Percentiles rank a stretch among this genome's conserved stretches.
These are phyloP conservation scores for Debaryomyces sp. DNA, from an alignment of 1,139 yeast genomes.

Conservation along the genomic window DNA sequence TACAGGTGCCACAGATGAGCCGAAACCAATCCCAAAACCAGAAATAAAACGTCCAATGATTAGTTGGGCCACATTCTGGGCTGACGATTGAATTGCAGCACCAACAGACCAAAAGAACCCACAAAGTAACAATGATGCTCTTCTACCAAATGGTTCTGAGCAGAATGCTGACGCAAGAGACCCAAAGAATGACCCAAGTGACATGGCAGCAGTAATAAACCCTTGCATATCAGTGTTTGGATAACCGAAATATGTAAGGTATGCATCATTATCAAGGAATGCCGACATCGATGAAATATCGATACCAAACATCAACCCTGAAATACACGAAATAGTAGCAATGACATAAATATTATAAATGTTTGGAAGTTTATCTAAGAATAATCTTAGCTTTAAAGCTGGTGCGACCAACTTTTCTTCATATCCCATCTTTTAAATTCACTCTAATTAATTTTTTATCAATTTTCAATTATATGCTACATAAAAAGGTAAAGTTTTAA, in stretches of 20 bases:
- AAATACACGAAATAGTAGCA: conserved; percentile 47
- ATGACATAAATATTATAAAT: conserved; percentile 40
- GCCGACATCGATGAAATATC: conserved; percentile 66
- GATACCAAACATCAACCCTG: conserved; percentile 61
- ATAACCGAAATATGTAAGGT: conserved; percentile 20
- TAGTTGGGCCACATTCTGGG: conserved; percentile 36
- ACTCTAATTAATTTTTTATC: neutral
- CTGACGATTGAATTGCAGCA: conserved; percentile 36
- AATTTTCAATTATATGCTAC: neutral
- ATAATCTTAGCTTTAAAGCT: conserved; percentile 28
- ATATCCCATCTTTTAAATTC: conserved; percentile 27
- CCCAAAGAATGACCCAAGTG: conserved; percentile 40
- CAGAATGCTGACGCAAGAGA: conserved; percentile 31
- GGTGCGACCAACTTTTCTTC: conserved; percentile 32
- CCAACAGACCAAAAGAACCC: conserved; percentile 35
- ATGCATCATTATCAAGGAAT: conserved; percentile 47
- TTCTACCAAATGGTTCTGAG: conserved; percentile 41
- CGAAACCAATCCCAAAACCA: conserved; percentile 63
- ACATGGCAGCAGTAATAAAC: conserved; percentile 38
- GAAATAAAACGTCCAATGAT: conserved; percentile 54
- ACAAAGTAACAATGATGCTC: conserved; percentile 32
- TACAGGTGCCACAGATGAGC: conserved; percentile 60
- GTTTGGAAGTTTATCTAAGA: conserved; percentile 40
- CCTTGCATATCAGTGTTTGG: conserved; percentile 28
- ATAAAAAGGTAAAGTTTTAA: neutral